Evolutionary conservation across 495 filamentous ascomycete genomes (phyloP), one percentile per base, ranked within the genome.

Genomic region (Penicillium lividum): DNA sequence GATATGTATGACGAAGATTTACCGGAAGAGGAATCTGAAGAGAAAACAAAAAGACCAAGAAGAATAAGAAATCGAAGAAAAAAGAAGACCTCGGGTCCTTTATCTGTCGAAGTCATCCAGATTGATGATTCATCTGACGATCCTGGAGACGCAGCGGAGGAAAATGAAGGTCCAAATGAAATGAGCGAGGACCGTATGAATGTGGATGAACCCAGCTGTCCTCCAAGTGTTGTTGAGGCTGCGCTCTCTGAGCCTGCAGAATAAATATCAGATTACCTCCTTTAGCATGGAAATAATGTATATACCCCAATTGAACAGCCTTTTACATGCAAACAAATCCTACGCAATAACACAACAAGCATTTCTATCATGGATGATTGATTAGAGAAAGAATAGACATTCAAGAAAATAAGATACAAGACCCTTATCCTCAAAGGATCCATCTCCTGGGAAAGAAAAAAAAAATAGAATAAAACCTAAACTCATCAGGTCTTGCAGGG

Each of bases 331-430:
- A 63, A 56, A 16, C 38, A 15, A 29, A 49, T 49, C 0, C 4
- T 49, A n/a, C 25, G 33, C 13, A 36, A 31, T 8, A 30, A 11
- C 10, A 31, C 15, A 40, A 13, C 15, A 40, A 7, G 38, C 22
- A 54, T 36, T 63, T 58, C 57, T 64, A 67, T 63, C 59, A 63
- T 53, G 43, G 51, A 64, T 49, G 57, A 65, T 56, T 67, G 55
- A 69, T 67, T 65, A 63, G 49, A 43, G 33, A 60, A 46, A 59
- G 44, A 47, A 49, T 45, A 63, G 59, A 68, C 62, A 61, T 62
- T 64, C 51, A 60, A 57, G 55, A 58, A 57, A 56, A 57, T 57
- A 46, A 11, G 29, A 34, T 7, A 36, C 47, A 56, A 43, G 33
- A 51, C 31, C 55, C 63, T 43, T 29, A 47, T 31, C 49, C 49